Evolutionary conservation across 2,329 filamentous ascomycete genomes (phyloP).

Genomic region (Immersiporthe knoxdaviesiana): DNA sequence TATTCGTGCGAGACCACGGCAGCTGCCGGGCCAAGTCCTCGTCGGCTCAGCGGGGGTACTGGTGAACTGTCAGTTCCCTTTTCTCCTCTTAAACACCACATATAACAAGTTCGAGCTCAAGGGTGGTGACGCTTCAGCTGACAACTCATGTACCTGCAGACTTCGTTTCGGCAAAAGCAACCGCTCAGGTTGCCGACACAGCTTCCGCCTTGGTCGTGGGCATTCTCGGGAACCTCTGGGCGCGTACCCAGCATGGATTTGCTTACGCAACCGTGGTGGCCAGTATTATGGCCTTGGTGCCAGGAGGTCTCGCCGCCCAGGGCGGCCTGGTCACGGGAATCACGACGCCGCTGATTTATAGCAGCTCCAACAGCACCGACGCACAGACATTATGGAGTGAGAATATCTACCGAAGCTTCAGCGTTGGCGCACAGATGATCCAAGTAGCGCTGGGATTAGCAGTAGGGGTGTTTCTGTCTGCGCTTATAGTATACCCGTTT

Average conservation of each 20-base stretch:
- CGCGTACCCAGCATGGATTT: slow-evolving; percentile 23
- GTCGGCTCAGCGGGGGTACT: slow-evolving; percentile 27
- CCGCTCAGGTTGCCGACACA: slow-evolving; percentile 24
- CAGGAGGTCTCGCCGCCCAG: slow-evolving; percentile 25
- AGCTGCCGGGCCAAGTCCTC: slow-evolving; percentile 26
- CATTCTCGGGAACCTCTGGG: slow-evolving; percentile 28
- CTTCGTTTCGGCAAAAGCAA: slow-evolving; percentile 28
- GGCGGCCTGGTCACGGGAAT: slow-evolving; percentile 21
- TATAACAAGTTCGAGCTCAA: background rate
- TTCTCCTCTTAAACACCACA: no score
- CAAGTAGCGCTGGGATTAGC: slow-evolving; percentile 16
- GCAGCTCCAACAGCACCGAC: background rate
- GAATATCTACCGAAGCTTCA: slow-evolving; percentile 16
- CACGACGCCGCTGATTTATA: slow-evolving; percentile 21
- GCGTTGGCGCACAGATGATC: slow-evolving; percentile 21
- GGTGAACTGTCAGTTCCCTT: slow-evolving; percentile 21
- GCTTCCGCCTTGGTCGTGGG: slow-evolving; percentile 25
- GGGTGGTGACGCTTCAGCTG: background rate
- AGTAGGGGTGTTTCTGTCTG: slow-evolving; percentile 3
- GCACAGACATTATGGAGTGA: slow-evolving; percentile 3
- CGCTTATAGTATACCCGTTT: slow-evolving; percentile 11
- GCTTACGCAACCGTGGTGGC: slow-evolving; percentile 26
- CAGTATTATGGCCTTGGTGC: slow-evolving; percentile 19
- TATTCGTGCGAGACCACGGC: slow-evolving; percentile 21
- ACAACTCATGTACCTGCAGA: background rate